A percentile compares a stretch with the other conserved stretches of the same genome.
These are phyloP conservation scores for Calonectria ilicicola DNA, from an alignment of 2,329 filamentous ascomycete genomes.

Conservation along the genomic window DNA sequence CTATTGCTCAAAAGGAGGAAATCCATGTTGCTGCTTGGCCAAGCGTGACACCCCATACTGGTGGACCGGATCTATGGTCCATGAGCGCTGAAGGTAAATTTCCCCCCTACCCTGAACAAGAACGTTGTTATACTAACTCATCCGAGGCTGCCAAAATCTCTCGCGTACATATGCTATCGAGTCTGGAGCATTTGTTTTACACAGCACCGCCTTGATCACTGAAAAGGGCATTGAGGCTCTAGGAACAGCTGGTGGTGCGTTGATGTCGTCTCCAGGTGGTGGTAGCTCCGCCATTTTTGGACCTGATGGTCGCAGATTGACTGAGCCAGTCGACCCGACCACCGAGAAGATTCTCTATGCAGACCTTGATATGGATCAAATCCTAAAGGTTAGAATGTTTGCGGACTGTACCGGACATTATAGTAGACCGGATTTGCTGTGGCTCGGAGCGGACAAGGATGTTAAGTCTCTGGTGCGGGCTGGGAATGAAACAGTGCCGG, in stretches of 20 bases:
- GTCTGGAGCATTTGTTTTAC: slow-evolving; percentile 12
- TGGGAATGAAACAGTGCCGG: not conserved
- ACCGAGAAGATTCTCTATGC: not conserved
- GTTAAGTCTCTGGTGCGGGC: not conserved
- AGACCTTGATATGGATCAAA: slow-evolving; percentile 12
- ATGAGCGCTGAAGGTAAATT: slow-evolving; percentile 14
- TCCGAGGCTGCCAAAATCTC: slow-evolving; percentile 11
- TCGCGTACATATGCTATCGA: slow-evolving; percentile 21
- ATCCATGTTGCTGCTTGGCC: slow-evolving; percentile 63
- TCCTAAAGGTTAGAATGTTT: slow-evolving; percentile 6
- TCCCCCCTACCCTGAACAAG: not conserved
- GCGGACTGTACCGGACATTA: slow-evolving; percentile 8
- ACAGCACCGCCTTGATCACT: not conserved
- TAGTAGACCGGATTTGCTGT: slow-evolving; percentile 16
- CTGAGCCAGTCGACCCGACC: not conserved
- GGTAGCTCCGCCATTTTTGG: slow-evolving; percentile 15
- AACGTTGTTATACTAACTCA: not conserved
- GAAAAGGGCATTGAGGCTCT: slow-evolving; percentile 10
- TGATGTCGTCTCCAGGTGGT: slow-evolving; percentile 4
- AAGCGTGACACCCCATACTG: slow-evolving; percentile 7
- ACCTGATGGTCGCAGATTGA: slow-evolving; percentile 15
- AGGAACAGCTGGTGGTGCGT: not conserved
- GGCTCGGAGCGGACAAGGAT: slow-evolving; percentile 12
- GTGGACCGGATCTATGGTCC: slow-evolving; percentile 9
- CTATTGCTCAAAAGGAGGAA: slow-evolving; percentile 53